Conservation (phyloP, 139 green algal genomes). For the Nannochloris sp. region DNA sequence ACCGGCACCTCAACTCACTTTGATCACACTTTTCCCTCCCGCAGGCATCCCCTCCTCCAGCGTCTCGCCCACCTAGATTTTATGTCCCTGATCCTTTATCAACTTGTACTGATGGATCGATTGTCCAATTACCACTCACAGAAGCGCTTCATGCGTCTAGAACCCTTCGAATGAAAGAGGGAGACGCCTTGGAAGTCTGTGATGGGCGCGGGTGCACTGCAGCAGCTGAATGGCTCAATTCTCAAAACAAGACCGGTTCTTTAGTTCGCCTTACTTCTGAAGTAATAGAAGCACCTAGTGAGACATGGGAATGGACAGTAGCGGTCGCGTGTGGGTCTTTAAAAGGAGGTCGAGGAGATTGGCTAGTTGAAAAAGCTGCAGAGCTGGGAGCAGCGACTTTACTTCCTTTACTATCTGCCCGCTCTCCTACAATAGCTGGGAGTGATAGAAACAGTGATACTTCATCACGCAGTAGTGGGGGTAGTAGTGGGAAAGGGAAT, state of each 20-base stretch:
- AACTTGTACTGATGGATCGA: not conserved
- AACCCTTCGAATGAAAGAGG: constrained; percentile 40
- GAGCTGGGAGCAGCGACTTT: constrained; percentile 73
- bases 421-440: constrained; percentile 36
- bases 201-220: constrained; percentile 56
- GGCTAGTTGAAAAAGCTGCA: constrained; percentile 82
- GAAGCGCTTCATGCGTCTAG: constrained; percentile 44
- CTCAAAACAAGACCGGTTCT: not conserved
- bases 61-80: constrained; percentile 32
- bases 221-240: not conserved
- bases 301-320: not conserved
- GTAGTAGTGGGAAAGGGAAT: not conserved
- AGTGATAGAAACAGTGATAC: not conserved
- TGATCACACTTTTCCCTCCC: no score
- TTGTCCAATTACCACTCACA: constrained; percentile 24
- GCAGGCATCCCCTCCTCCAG: not conserved
- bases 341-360: constrained; percentile 78
- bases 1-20: no score
- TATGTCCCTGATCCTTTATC: constrained; percentile 25
- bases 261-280: not conserved
- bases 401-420: constrained; percentile 65
- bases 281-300: not conserved
- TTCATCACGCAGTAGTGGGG: not conserved
- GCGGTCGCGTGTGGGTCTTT: constrained; percentile 55
- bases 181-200: constrained; percentile 61